Base-by-base conservation (phyloP, 2,329 filamentous ascomycete genomes). In the Pseudogymnoascus sp. region DNA sequence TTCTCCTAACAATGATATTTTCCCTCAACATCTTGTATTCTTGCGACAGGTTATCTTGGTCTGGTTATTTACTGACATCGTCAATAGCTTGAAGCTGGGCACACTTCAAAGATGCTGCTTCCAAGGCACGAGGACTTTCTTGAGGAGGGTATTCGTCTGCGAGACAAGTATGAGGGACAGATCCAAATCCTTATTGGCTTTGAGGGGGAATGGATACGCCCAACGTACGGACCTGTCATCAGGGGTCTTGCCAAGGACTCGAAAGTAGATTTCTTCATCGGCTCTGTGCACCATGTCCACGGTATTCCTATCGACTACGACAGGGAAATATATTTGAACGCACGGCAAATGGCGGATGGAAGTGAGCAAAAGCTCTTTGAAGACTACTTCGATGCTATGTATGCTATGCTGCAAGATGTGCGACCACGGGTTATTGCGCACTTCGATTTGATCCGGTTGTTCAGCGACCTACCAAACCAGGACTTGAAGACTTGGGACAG, bases 241-340 rank as follows among this genome's bases (percentile, higher is more conserved):
- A 72, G 78, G 36, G 70, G 75, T 10, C 82, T 91, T 2, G 78
- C 88, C 21, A 73, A 80, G 6, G 81, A 84, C 67, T 83, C 90
- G 41, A 76, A 78, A 8, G 83, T 96, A 66, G 93, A 98, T 77
- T 90, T 96, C 77, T 96, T 97, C 79, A 83, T 99, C 73, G 95
- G 95, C 65, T 96, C 90, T 1, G 83, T 98, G 60, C 95, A 99
- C 77, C 95, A 99, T 76, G 90, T 93, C 6, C 85, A 90, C 72
- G 87, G 87, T 14, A 81, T 93, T 48, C 93, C 95, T 6, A 96
- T 99, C 72, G 95, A 99, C 79, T 96, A 90, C 74, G 89, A 96
- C 77, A 77, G 76, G 5, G 77, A 79, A 0, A 81, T 83, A 73
- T 98, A 95, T 73, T 78, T 80, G 19, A 75, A 69, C 28, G 69